Evolutionary conservation across 1,284 basidiomycete species (phyloP), one percentile per base, ranked within the genome.

Genomic region (Phylloboletellus chloephorus): DNA sequence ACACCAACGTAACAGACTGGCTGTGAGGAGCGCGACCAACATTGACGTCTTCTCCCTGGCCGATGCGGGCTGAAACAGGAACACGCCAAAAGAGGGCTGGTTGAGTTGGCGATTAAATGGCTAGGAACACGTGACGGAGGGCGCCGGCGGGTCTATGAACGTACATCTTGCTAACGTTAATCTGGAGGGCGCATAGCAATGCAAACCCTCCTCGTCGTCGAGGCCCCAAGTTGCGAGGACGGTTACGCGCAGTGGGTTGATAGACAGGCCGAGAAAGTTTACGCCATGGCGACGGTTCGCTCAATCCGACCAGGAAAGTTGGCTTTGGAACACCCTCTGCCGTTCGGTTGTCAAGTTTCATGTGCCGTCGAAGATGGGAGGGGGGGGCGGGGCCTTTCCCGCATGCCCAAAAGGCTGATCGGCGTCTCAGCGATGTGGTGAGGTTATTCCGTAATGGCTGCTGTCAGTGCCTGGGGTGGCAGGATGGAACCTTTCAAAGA

Each of bases 51-150:
- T n/a, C n/a, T n/a, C n/a, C n/a, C n/a, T n/a, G n/a, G n/a, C n/a
- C n/a, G n/a, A n/a, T n/a, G n/a, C n/a, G n/a, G n/a, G n/a, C 21
- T 48, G 56, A 53, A 52, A 52, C 49, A 46, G 43, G 39, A 29
- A 29, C 16, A 28, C 11, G 5, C 7, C 21, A 20, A 31, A 15
- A 36, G 13, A 25, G 26, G 31, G 16, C 23, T 20, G 13, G 33
- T 36, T 24, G 25, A 37, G 12, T 28, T 28, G 19, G 16, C 21
- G 11, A 15, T 9, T 19, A 35, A 34, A 48, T 37, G 15, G 23
- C 16, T 34, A 20, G 31, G 39, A 43, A 38, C 37, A 40, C 9
- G 35, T 32, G 16, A 17, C 31, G 23, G 39, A 28, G 41, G 31
- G 36, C 22, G 30, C 39, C 7, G 22, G 25, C 13, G 19, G 8